Evolutionary conservation across 148 eudicot species (phyloP), one percentile per base, ranked within the genome.

Genomic region (Amaranthus cruentus): DNA sequence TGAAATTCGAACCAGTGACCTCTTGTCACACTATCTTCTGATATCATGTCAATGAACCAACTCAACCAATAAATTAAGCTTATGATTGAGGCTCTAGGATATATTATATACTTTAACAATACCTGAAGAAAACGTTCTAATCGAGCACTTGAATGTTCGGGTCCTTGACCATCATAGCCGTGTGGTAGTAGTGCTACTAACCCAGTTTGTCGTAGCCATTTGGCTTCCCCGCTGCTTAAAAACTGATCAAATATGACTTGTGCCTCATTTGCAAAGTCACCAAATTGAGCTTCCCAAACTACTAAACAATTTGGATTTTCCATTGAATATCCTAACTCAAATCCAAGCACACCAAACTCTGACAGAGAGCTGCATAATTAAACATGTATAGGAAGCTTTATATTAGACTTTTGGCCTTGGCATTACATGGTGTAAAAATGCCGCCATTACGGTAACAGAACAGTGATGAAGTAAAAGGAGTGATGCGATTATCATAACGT

Each of bases 161-260:
- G 97, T 52, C 96, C 97, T 82, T 92, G 97, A 47, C 97, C 97
- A 87, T 93, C 98, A 83, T 93, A 93, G 75, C 98, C 98, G 87
- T 93, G 98, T 77, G 98, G 98, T 59, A 93, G 89, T 72, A 93
- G 77, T 81, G 85, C 84, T 77, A 93, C 97, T 67, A 93, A 85
- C 42, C 98, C 98, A 46, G 89, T 91, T 72, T 93, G 97, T 10
- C 98, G 91, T 74, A 93, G 72, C 97, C 97, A 91, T 77, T 93
- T 93, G 9, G 97, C 88, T 80, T 91, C 98, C 43, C 97, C 98
- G 73, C 97, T 93, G 85, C 98, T 93, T 82, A 93, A 68, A 70
- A 93, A 93, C 82, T 93, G 98, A 76, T 93, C 98, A 75, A 91
- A 93, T 38, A 93, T 93, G 66, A 93, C 98, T 75, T 91, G 98